These are phyloP conservation scores for Prinsepia uniflora DNA, from an alignment of 306 rosid species.

Conservation along the genomic window DNA sequence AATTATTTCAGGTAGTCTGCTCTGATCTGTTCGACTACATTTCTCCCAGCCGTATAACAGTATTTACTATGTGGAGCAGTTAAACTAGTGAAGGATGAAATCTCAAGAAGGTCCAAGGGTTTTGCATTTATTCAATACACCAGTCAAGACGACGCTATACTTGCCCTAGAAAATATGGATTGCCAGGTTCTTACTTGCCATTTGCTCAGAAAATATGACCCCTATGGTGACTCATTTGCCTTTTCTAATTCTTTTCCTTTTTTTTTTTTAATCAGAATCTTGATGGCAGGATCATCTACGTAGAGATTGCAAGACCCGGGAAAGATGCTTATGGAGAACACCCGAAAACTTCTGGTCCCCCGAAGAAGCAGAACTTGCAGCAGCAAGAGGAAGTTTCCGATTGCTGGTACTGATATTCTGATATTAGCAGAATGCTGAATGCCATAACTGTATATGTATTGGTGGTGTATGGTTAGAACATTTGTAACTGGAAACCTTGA, in stretches of 20 bases:
- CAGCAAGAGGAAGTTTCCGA: slow-evolving; percentile 62
- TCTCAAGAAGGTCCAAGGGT: slow-evolving; percentile 59
- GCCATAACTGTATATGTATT: background rate
- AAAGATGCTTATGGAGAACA: slow-evolving; percentile 38
- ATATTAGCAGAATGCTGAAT: background rate
- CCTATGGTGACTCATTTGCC: slow-evolving; percentile 13
- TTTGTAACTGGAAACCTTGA: background rate
- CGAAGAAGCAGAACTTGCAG: slow-evolving; percentile 45
- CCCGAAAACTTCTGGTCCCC: slow-evolving; percentile 67
- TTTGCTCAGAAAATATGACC: slow-evolving; percentile 1
- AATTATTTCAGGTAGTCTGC: background rate
- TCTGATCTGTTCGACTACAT: slow-evolving; percentile 2
- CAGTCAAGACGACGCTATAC: slow-evolving; percentile 72
- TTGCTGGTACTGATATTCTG: slow-evolving; percentile 81
- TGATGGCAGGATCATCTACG: slow-evolving; percentile 57
- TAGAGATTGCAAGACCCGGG: slow-evolving; percentile 66
- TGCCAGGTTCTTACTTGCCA: slow-evolving; percentile 50
- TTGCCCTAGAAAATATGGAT: slow-evolving; percentile 88
- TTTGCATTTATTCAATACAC: slow-evolving; percentile 83
- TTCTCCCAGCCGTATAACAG: slow-evolving; percentile 1
- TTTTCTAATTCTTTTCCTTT: background rate
- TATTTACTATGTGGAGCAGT: slow-evolving; percentile 39
- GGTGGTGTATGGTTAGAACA: background rate
- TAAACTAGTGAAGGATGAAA: slow-evolving; percentile 51
- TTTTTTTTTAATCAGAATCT: slow-evolving; percentile 36